Evolutionary conservation across 2,329 filamentous ascomycete species (phyloP).

Genomic region (Zymoseptoria ardabiliae): DNA sequence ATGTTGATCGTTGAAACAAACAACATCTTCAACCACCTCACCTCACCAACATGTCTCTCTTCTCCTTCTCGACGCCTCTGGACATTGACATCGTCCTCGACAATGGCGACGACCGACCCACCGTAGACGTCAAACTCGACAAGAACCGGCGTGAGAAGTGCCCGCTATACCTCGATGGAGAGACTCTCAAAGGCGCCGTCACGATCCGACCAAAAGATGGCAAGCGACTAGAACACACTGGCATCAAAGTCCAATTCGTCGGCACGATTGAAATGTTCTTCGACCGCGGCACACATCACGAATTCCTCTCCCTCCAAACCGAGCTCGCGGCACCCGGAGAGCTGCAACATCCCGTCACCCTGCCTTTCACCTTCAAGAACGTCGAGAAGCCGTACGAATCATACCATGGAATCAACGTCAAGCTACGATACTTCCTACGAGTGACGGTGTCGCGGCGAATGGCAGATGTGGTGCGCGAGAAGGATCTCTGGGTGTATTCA

Average conservation of each 20-base stretch:
- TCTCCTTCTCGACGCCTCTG: conserved; percentile 88
- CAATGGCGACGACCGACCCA: conserved; percentile 85
- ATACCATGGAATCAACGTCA: conserved; percentile 99
- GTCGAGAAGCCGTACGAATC: conserved; percentile 99
- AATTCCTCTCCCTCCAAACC: conserved; percentile 94
- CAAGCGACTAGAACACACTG: conserved; percentile 93
- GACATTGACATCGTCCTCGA: conserved; percentile 98
- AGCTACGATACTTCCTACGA: conserved; percentile 94
- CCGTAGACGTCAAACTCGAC: conserved; percentile 96
- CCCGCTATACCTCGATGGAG: conserved; percentile 93
- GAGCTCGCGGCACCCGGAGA: conserved; percentile 95
- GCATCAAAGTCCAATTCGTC: conserved; percentile 99
- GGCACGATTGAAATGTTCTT: conserved; percentile 99
- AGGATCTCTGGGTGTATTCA: conserved; percentile 99
- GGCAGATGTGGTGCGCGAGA: conserved; percentile 96
- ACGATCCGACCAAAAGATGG: conserved; percentile 96
- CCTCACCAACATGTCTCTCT: conserved; percentile 69
- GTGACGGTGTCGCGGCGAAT: conserved; percentile 95
- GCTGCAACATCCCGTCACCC: conserved; percentile 96
- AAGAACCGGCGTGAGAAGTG: conserved; percentile 97
- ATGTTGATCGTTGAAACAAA: background rate
- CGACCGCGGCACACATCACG: conserved; percentile 97
- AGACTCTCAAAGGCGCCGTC: conserved; percentile 93
- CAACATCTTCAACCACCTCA: background rate
- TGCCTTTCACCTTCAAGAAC: conserved; percentile 99